Evolutionary conservation across 1,284 basidiomycete genomes (phyloP).

Genomic region (Sanghuangporus baumii): DNA sequence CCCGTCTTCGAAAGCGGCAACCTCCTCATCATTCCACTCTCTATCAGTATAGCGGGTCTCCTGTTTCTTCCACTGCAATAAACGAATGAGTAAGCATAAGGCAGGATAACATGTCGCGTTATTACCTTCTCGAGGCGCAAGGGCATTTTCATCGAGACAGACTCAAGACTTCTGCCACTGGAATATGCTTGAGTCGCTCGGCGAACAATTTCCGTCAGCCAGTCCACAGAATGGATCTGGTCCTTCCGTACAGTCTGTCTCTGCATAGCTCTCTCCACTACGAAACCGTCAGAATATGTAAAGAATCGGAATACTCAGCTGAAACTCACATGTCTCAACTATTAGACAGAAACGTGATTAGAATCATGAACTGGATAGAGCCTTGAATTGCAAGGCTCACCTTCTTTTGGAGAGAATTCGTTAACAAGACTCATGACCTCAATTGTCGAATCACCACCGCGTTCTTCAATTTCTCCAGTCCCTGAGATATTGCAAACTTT

Average conservation of each 20-base stretch:
- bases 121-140: slow-evolving; percentile 55
- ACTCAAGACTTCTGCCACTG: slow-evolving; percentile 46
- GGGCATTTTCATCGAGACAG: slow-evolving; percentile 57
- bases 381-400: slow-evolving; percentile 33
- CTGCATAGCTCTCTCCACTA: slow-evolving; percentile 31
- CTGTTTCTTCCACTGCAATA: slow-evolving; percentile 62
- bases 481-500: background rate
- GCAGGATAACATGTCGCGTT: background rate
- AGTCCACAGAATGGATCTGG: slow-evolving; percentile 60
- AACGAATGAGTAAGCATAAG: background rate
- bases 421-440: slow-evolving; percentile 63
- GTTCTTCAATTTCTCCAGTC: slow-evolving; percentile 38
- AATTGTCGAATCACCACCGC: slow-evolving; percentile 71
- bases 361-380: slow-evolving; percentile 20
- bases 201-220: slow-evolving; percentile 66
- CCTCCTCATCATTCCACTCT: slow-evolving; percentile 69
- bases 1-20: slow-evolving; percentile 70
- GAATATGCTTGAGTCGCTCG: slow-evolving; percentile 61
- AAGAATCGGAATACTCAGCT: background rate
- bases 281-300: background rate
- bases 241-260: slow-evolving; percentile 45
- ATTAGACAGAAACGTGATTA: background rate
- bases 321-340: slow-evolving; percentile 50
- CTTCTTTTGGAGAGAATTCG: slow-evolving; percentile 56
- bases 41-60: slow-evolving; percentile 63